Conservation (phyloP, 1,139 yeast species). For the Petasospora fabianii region DNA sequence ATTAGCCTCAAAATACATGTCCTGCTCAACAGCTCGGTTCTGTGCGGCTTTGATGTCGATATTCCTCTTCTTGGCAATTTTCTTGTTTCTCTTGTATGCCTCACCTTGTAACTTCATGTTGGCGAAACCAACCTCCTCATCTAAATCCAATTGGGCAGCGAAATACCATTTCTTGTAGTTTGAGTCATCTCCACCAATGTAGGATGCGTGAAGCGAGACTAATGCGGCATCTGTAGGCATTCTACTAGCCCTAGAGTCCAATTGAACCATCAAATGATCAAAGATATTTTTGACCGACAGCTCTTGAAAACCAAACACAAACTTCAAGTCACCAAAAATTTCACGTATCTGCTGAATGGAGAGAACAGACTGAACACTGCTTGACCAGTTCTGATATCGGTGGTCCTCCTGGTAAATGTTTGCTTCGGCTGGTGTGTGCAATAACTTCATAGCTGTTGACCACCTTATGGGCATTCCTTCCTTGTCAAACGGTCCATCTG, state of each 20-base stretch:
- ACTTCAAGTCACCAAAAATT: constrained; percentile 47
- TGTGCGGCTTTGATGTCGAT: constrained; percentile 31
- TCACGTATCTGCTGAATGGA: constrained; percentile 56
- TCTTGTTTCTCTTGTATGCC: constrained; percentile 31
- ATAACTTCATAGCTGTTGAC: too few relatives aligned
- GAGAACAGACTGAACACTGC: too few relatives aligned
- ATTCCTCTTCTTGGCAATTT: constrained; percentile 34
- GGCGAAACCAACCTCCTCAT: constrained; percentile 53
- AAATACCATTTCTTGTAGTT: constrained; percentile 74
- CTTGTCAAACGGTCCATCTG: too few relatives aligned
- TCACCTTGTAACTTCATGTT: constrained; percentile 37
- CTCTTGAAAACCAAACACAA: constrained; percentile 65
- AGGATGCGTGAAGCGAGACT: constrained; percentile 62
- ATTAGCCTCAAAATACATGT: too few relatives aligned
- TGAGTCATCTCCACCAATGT: constrained; percentile 66
- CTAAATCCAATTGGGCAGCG: constrained; percentile 65
- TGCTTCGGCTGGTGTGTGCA: not conserved
- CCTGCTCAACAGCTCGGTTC: constrained; percentile 28
- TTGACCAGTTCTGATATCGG: constrained; percentile 33
- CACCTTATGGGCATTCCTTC: too few relatives aligned
- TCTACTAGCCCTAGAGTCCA: constrained; percentile 71
- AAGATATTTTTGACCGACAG: constrained; percentile 64
- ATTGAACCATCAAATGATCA: constrained; percentile 55
- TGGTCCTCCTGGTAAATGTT: constrained; percentile 7
- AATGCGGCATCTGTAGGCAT: constrained; percentile 53